These are phyloP conservation scores for Quercus parvula DNA, from an alignment of 306 rosid genomes.

Conservation along the genomic window DNA sequence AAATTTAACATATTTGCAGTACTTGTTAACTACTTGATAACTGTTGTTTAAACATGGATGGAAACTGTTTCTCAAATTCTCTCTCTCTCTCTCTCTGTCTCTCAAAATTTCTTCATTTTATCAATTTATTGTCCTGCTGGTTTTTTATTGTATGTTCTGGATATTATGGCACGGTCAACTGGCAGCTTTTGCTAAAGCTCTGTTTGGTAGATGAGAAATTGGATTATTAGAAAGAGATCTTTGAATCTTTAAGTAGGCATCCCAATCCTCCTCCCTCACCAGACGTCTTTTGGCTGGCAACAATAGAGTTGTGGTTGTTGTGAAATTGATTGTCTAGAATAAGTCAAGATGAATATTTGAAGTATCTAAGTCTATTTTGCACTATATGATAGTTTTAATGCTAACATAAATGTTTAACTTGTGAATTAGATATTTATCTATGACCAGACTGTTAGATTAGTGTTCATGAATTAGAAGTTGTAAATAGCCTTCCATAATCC, in stretches of 20 bases:
- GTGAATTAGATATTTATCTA: no score
- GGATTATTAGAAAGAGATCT: not conserved
- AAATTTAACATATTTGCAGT: not conserved
- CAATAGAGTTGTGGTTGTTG: not conserved
- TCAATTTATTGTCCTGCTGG: not conserved
- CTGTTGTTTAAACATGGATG: not conserved
- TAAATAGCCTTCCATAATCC: no score
- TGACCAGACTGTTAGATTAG: no score
- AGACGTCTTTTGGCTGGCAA: not conserved
- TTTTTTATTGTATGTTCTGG: not conserved
- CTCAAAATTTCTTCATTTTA: not conserved
- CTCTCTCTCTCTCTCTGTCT: not conserved
- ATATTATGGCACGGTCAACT: not conserved
- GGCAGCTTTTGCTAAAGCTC: not conserved
- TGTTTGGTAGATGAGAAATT: not conserved
- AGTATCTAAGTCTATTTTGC: not conserved
- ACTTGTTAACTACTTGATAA: not conserved
- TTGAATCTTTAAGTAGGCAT: not conserved
- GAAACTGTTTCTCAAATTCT: not conserved
- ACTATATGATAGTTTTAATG: no score
- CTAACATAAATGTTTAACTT: no score
- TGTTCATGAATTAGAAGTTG: no score
- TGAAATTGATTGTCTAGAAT: not conserved
- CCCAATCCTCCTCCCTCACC: not conserved
- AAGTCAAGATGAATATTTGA: not conserved